Base-by-base conservation (phyloP, 1,284 basidiomycete genomes). In the Leccinum pallidistipes region DNA sequence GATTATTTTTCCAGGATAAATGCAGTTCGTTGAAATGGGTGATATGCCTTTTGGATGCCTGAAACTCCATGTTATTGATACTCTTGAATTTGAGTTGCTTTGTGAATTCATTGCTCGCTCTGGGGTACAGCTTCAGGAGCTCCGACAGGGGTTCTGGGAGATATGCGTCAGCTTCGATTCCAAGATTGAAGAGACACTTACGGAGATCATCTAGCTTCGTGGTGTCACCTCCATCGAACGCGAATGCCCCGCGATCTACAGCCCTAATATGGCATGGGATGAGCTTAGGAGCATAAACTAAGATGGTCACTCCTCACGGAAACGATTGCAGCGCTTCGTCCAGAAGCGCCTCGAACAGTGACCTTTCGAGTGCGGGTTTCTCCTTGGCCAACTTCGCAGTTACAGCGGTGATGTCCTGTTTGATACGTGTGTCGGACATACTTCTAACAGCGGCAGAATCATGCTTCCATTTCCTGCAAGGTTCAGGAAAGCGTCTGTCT, bases 391-490 rank as follows among this genome's bases (percentile, higher is more conserved):
- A 21, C 50, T 43, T 68, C 9, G 11, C 14, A 36, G 9, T 5
- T 50, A 7, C 29, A 31, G 8, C 29, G 29, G 29, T 31, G 29
- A 36, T 51, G 0, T 61, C 65, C 2, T 7, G 47, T 2, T 21
- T 43, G 12, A 2, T 1, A 0, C 5, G 3, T 9, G 27, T 2
- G 1, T 55, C 29, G 0, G 16, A 59, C 49, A 43, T 47, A 36
- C 2, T 59, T 32, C 9, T 58, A 16, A 67, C 29, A 2, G 62
- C 57, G 1, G 0, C 57, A 10, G 59, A 65, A 0, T 68, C 60
- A 1, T 68, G 56, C 11, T 60, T 64, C 72, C 75, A 79, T 0
- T 58, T 40, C 11, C 54, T 49, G 56, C 73, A 71, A 9, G 52
- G 56, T 3, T 51, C 52, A 0, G 61, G 67, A 31, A 70, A 78